phyloP scores from a whole-genome alignment of 495 filamentous ascomycete genomes.

The Opeltia flavorubescens region DNA sequence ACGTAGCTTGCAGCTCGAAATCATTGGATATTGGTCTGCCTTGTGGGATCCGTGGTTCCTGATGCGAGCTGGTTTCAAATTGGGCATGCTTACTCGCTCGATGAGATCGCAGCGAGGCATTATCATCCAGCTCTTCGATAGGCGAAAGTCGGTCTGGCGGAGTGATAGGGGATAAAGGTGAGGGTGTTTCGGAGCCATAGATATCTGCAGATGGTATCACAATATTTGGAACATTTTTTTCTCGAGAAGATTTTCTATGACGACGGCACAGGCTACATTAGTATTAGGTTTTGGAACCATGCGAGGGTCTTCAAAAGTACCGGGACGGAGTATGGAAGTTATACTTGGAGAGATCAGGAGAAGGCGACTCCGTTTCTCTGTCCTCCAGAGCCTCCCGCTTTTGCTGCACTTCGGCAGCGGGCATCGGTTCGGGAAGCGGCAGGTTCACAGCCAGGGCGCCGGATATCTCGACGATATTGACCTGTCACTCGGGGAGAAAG shows the following conservation, averaged over 20 bases:
- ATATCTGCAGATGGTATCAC: neutral
- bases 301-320: neutral
- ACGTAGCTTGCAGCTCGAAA: neutral
- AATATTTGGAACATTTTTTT: neutral
- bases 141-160: neutral
- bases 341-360: neutral
- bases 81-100: neutral
- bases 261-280: neutral
- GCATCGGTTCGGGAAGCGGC: neutral
- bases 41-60: neutral
- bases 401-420: neutral
- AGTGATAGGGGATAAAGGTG: neutral
- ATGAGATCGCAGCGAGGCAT: neutral
- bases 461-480: no score
- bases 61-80: neutral
- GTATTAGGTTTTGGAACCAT: neutral
- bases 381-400: neutral
- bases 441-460: neutral
- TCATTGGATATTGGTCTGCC: neutral
- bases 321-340: neutral
- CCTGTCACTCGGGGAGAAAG: no score
- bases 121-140: neutral
- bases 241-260: neutral
- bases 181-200: neutral
- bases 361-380: neutral